phyloP scores from a whole-genome alignment of 2,329 filamentous ascomycete genomes.

The Thielaviopsis euricoi region DNA sequence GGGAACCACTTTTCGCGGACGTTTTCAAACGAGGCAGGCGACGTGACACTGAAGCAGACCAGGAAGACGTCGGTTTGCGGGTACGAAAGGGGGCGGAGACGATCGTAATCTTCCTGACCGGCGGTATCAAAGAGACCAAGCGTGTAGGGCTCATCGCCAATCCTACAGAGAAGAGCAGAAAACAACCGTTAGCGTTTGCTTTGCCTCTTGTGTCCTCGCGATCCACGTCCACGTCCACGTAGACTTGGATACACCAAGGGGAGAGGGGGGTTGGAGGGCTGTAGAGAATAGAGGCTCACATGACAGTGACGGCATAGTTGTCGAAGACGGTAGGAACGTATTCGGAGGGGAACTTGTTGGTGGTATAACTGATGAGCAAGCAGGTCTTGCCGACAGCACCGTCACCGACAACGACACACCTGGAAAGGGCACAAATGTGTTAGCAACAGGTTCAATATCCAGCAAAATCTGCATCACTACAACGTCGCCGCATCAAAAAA shows the following conservation, averaged over 20 bases:
- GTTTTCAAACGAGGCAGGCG: conserved; percentile 96
- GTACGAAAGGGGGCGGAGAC: conserved; percentile 88
- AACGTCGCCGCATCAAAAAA: background rate
- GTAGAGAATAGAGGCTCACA: conserved; percentile 47
- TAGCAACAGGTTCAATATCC: background rate
- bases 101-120: conserved; percentile 98
- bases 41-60: conserved; percentile 96
- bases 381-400: conserved; percentile 99
- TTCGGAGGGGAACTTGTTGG: conserved; percentile 99
- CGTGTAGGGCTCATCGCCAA: conserved; percentile 96
- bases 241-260: too few species aligned
- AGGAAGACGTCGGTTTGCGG: conserved; percentile 98
- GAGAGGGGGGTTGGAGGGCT: conserved; percentile 3
- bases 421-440: conserved; percentile 22
- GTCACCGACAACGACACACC: conserved; percentile 97
- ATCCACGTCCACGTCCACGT: too few species aligned
- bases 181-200: background rate
- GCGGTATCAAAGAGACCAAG: conserved; percentile 96
- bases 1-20: conserved; percentile 98
- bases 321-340: conserved; percentile 99
- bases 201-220: too few species aligned
- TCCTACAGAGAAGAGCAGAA: conserved; percentile 41
- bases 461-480: background rate
- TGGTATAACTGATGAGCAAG: conserved; percentile 97
- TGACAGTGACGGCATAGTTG: conserved; percentile 98